Conservation (phyloP, 75 land plant species). For the Pinus albicaulis region DNA sequence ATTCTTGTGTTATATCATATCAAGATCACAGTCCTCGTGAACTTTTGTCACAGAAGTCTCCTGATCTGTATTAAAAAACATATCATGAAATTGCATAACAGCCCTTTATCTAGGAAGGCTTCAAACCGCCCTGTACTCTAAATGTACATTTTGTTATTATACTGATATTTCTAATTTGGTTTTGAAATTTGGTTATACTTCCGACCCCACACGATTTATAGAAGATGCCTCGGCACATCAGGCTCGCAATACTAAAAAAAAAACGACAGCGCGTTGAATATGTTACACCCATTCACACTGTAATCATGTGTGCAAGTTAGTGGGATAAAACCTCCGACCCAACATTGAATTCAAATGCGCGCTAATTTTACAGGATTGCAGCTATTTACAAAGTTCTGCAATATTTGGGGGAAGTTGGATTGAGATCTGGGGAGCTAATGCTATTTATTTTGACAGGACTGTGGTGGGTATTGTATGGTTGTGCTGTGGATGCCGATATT, state of each 20-base stretch:
- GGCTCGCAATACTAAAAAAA: neutral
- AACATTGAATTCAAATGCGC: neutral
- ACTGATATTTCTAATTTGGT: neutral
- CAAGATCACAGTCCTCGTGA: neutral
- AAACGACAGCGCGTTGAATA: neutral
- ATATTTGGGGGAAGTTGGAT: neutral
- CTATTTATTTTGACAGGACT: neutral
- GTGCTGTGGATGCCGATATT: constrained; percentile 2
- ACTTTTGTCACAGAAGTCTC: neutral
- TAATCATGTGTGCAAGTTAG: neutral
- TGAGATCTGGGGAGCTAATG: neutral
- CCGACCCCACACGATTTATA: constrained; percentile 9
- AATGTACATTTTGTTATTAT: neutral
- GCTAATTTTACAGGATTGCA: neutral
- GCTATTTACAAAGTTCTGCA: neutral
- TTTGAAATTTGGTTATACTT: neutral
- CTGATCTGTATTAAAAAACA: neutral
- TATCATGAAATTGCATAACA: neutral
- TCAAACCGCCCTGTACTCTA: neutral
- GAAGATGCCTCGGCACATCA: neutral
- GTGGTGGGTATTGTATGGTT: neutral
- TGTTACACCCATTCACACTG: neutral
- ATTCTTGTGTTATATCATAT: neutral
- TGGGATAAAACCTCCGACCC: neutral
- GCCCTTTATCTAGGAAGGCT: neutral